phyloP scores from a whole-genome alignment of 257 asterid genomes.

The Salvia miltiorrhiza region DNA sequence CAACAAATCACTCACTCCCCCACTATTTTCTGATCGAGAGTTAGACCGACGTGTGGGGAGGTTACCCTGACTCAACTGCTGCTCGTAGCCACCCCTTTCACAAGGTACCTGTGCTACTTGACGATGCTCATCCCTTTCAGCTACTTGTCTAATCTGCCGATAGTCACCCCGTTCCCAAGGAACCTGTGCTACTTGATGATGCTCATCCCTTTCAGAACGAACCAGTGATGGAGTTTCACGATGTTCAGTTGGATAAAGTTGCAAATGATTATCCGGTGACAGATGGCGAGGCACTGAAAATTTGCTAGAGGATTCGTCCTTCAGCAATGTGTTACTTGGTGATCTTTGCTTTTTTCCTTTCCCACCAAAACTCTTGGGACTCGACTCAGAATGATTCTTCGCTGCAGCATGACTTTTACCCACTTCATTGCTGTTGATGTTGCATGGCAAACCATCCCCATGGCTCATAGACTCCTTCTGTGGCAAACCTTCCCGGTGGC shows the following conservation, averaged over 20 bases:
- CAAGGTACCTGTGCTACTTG: background rate
- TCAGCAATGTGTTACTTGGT: background rate
- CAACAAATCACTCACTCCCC: background rate
- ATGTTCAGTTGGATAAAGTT: slow-evolving; percentile 14
- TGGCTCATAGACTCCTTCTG: slow-evolving; percentile 17
- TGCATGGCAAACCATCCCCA: background rate
- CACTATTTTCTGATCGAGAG: background rate
- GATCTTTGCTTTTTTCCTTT: slow-evolving; percentile 21
- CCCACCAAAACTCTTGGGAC: slow-evolving; percentile 17
- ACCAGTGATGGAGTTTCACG: slow-evolving; percentile 16
- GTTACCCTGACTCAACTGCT: background rate
- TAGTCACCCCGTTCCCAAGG: background rate
- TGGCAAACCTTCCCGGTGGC: slow-evolving; percentile 20
- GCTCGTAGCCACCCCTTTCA: background rate
- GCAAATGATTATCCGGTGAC: slow-evolving; percentile 18
- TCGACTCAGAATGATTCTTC: slow-evolving; percentile 19
- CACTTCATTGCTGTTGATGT: slow-evolving; percentile 22
- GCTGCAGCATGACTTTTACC: slow-evolving; percentile 14
- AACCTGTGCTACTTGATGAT: slow-evolving; percentile 4
- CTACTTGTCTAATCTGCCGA: background rate
- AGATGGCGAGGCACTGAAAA: slow-evolving; percentile 18
- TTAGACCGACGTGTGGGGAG: background rate
- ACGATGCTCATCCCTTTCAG: background rate
- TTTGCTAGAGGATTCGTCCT: slow-evolving; percentile 21
- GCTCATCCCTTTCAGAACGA: slow-evolving; percentile 29